phyloP scores from a whole-genome alignment of 2,329 filamentous ascomycete genomes.

The Sporothrix protearum region DNA sequence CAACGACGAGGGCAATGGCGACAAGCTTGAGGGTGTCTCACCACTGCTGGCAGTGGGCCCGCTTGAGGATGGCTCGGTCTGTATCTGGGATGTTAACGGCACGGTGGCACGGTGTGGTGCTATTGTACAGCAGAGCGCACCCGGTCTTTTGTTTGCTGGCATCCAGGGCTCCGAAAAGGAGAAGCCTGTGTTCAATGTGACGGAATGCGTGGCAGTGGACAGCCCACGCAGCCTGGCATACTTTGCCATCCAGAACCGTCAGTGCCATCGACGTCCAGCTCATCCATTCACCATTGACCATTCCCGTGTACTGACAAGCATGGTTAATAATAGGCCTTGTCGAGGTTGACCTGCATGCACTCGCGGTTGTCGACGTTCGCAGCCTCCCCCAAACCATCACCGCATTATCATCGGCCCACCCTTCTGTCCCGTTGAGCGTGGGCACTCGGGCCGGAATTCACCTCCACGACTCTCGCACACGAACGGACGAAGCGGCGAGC shows the following conservation, averaged over 20 bases:
- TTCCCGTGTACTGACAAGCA: not conserved
- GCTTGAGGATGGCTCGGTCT: constrained; percentile 82
- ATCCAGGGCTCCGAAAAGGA: constrained; percentile 44
- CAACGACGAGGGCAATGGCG: not conserved
- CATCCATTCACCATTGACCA: too few relatives aligned
- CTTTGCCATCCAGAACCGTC: constrained; percentile 69
- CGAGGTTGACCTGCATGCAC: constrained; percentile 74
- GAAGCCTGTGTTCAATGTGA: constrained; percentile 61
- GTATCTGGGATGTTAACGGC: constrained; percentile 73
- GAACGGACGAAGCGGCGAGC: constrained; percentile 32
- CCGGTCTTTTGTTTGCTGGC: constrained; percentile 62
- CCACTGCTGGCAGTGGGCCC: constrained; percentile 65
- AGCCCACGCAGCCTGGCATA: constrained; percentile 65
- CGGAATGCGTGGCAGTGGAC: constrained; percentile 81
- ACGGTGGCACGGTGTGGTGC: constrained; percentile 54
- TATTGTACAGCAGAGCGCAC: constrained; percentile 61
- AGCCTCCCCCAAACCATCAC: constrained; percentile 80
- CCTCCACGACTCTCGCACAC: constrained; percentile 69
- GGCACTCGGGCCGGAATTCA: constrained; percentile 79
- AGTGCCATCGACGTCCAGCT: too few relatives aligned
- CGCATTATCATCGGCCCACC: constrained; percentile 67
- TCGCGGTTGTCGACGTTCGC: constrained; percentile 65
- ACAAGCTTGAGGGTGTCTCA: constrained; percentile 33
- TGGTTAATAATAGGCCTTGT: constrained; percentile 57
- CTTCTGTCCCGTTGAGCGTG: constrained; percentile 71